Evolutionary conservation across 352 stramenopile genomes (phyloP), one percentile per base, ranked within the genome.

Genomic region (Peronospora tabacina): DNA sequence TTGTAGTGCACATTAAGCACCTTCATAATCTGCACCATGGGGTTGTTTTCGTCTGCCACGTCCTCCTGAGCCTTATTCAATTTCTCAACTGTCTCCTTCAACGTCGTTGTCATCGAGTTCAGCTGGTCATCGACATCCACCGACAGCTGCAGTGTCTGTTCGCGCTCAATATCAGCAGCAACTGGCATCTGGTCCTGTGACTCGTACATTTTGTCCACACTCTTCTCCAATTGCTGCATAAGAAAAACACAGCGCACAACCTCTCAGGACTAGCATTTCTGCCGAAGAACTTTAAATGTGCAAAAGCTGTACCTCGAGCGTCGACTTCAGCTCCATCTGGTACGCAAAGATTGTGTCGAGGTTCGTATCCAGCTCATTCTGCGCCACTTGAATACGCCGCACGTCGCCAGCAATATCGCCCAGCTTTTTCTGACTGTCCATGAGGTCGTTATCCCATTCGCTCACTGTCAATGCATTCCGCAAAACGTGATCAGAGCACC

Each of bases 171-270:
- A 45, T 93, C 82, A 0, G 82, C 82, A 7, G 82, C 75, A 2
- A 90, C 68, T 11, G 82, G 82, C 71, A 91, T 90, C 44, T 91
- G 82, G 26, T 88, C 73, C 53, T 93, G 80, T 22, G 72, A 61
- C 52, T 93, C 82, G 54, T 90, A 93, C 78, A 93, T 89, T 46
- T 93, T 93, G 75, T 93, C 82, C 10, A 93, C 79, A 43, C 80
- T 90, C 52, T 88, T 85, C 55, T 93, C 82, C 43, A 93, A 52
- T 88, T 90, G 75, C 82, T 92, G 40, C 11, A 43, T 19, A 49
- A 17, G 1, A 22, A 38, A 2, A 44, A 28, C 40, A 51, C 34
- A 34, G 9, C 8, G 45, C 5, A 57, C n/a, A 10, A 44, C 2
- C 13, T 9, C 7, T 43, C 37, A 34, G 17, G 2, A n/a, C 57